phyloP scores from a whole-genome alignment of 345 rosid species.

The Eucalyptus polyanthemos region DNA sequence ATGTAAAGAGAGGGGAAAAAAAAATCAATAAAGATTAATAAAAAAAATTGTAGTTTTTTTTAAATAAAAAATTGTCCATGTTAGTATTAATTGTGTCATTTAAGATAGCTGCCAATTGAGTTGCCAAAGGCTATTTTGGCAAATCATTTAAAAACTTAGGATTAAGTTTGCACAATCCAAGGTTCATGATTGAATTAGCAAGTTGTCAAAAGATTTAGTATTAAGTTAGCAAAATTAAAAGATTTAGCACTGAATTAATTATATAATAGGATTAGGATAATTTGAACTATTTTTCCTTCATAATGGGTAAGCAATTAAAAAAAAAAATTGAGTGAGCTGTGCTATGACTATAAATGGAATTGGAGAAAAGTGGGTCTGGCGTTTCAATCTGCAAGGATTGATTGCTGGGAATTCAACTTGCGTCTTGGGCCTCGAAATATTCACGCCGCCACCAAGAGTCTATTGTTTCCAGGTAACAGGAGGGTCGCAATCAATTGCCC shows the following conservation, averaged over 20 bases:
- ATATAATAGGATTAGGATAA: too few relatives aligned
- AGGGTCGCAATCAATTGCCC: neutral
- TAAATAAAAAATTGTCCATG: fast-evolving
- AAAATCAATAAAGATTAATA: too few relatives aligned
- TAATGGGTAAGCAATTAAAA: fast-evolving
- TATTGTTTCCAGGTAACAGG: neutral
- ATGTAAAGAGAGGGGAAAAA: too few relatives aligned
- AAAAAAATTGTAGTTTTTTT: too few relatives aligned
- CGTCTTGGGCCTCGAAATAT: neutral
- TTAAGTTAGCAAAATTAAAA: too few relatives aligned
- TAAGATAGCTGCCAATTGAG: fast-evolving
- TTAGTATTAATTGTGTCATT: too few relatives aligned
- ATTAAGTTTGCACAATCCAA: too few relatives aligned
- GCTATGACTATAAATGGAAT: neutral
- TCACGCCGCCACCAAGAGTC: neutral
- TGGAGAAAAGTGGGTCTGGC: too few relatives aligned
- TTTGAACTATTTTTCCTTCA: too few relatives aligned
- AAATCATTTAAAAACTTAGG: too few relatives aligned
- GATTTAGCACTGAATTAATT: fast-evolving
- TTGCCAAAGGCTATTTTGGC: fast-evolving
- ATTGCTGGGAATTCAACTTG: fast-evolving
- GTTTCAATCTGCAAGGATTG: too few relatives aligned
- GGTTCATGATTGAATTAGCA: fast-evolving
- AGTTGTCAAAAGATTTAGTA: fast-evolving
- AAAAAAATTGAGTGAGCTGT: fast-evolving